Evolutionary conservation across 164 flowering plant species (phyloP), one percentile per base, ranked within the genome.

Genomic region (Taxillus chinensis): DNA sequence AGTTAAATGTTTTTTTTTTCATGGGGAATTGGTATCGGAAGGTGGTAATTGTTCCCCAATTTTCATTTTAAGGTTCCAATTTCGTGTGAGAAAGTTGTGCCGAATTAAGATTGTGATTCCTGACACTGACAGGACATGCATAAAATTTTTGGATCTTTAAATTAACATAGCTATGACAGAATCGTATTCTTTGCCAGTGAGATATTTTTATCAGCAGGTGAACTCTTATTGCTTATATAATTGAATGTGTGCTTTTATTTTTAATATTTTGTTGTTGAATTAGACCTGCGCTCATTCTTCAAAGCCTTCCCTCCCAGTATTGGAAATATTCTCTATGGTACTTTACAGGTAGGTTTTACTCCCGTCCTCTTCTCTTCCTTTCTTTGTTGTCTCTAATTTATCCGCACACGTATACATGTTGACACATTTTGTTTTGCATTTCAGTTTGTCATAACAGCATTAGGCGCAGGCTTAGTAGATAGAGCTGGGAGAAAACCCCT

Each of bases 1-100:
- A n/a, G n/a, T n/a, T n/a, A n/a, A n/a, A n/a, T n/a, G n/a, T n/a
- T n/a, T n/a, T 93, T 64, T 93, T 90, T 77, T 93, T 93, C 67
- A 93, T 93, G 99, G 99, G 99, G 1, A 86, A 87, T 70, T 80
- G 97, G 9, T 93, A 80, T 55, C 79, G 97, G 42, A 93, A 93
- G 70, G 96, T 87, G 85, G 97, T 90, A 82, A 62, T 27, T 27
- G 14, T 37, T 17, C 12, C 10, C 17, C 7, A 27, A 27, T 2
- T 27, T 27, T 27, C 27, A 27, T 27, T 27, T 27, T 27, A 2
- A 0, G 1, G 27, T 27, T 27, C 27, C 27, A 27, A 27, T 27
- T 27, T 27, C 27, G 27, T 27, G 27, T 27, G 27, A 27, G 27
- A 27, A 27, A 27, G 27, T 27, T 27, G 27, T 27, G 27, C 27